Conservation (phyloP, 345 rosid species). For the Microcos paniculata region DNA sequence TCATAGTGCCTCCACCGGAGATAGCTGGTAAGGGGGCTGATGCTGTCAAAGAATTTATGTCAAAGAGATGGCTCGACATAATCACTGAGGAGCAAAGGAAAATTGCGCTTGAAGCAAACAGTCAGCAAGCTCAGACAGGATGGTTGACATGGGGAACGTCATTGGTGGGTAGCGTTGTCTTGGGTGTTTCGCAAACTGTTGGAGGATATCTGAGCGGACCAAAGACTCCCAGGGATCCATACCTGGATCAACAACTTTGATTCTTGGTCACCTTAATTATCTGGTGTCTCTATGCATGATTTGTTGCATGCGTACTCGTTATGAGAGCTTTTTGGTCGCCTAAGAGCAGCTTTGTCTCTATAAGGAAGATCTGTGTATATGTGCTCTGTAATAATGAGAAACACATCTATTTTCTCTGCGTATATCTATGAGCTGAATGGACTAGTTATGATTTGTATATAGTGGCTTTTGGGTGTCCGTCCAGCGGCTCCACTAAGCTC, state of each 20-base stretch:
- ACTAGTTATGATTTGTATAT: not conserved
- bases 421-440: not conserved
- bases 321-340: not conserved
- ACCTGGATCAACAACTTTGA: conserved; percentile 57
- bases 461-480: not conserved
- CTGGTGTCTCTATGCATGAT: not conserved
- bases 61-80: conserved; percentile 65
- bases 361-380: not conserved
- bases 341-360: not conserved
- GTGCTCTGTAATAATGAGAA: conserved; percentile 1
- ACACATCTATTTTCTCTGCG: not conserved
- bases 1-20: conserved; percentile 60
- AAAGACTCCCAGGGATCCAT: conserved; percentile 46
- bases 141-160: conserved; percentile 81
- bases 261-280: not conserved
- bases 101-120: conserved; percentile 50
- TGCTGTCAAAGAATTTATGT: conserved; percentile 73
- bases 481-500: not conserved
- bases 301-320: not conserved
- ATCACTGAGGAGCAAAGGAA: conserved; percentile 62
- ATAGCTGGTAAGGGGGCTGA: conserved; percentile 67
- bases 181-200: conserved; percentile 44
- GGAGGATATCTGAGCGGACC: conserved; percentile 34
- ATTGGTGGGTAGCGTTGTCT: conserved; percentile 46
- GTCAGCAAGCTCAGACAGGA: conserved; percentile 53